These are phyloP conservation scores for Lophiostoma macrostomum DNA, from an alignment of 495 filamentous ascomycete genomes.

Conservation along the genomic window DNA sequence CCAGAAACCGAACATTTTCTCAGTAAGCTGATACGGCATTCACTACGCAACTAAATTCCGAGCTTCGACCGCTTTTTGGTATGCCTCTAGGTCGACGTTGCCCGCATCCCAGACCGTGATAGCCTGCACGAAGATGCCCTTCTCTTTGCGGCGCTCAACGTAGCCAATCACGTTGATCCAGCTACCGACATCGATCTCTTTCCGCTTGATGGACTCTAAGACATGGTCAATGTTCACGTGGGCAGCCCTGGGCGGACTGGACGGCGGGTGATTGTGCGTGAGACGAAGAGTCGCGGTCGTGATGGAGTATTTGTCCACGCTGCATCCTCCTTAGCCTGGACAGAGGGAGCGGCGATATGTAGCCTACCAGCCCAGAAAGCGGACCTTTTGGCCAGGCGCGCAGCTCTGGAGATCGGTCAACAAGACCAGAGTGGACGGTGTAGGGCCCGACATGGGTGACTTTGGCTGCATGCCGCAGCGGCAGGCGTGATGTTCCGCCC, in stretches of 20 bases:
- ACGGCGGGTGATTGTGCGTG: constrained; percentile 62
- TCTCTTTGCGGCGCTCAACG: constrained; percentile 40
- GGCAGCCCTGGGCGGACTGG: constrained; percentile 42
- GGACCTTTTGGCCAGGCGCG: constrained; percentile 67
- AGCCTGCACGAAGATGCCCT: constrained; percentile 55
- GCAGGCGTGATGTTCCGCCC: constrained; percentile 4
- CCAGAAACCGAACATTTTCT: too few species aligned
- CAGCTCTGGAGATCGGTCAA: constrained; percentile 59
- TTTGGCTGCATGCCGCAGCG: constrained; percentile 37
- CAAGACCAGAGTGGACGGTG: constrained; percentile 64
- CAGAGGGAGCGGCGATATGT: constrained; percentile 38
- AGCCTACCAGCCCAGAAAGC: constrained; percentile 87
- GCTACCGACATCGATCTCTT: constrained; percentile 66
- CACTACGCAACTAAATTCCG: too few species aligned
- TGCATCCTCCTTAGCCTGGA: constrained; percentile 41
- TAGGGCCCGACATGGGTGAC: constrained; percentile 44
- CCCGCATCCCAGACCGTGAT: constrained; percentile 66
- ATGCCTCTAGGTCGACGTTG: constrained; percentile 59
- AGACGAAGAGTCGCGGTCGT: constrained; percentile 59
- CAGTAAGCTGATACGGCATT: too few species aligned
- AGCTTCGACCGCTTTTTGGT: constrained; percentile 49
- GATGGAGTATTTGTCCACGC: constrained; percentile 67
- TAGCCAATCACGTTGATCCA: constrained; percentile 94
- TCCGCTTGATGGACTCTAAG: constrained; percentile 57
- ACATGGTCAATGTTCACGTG: constrained; percentile 69